These are phyloP conservation scores for Platismatia glauca DNA, from an alignment of 495 filamentous ascomycete species.

Conservation along the genomic window DNA sequence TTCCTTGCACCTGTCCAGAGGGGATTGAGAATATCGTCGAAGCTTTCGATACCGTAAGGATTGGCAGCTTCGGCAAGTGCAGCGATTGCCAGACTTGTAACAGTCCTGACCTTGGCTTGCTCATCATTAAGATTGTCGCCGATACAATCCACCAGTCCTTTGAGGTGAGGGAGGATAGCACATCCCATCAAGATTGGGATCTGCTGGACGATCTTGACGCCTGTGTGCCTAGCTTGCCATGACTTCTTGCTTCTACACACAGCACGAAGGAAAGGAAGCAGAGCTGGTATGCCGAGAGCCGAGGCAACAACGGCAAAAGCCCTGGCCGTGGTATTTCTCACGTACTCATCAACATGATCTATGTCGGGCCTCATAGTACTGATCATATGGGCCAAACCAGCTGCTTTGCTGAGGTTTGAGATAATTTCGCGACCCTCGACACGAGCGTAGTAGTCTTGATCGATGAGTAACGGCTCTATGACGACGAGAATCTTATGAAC, in stretches of 20 bases:
- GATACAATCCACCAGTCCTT: slow-evolving; percentile 94
- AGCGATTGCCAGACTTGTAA: slow-evolving; percentile 89
- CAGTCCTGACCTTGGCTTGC: slow-evolving; percentile 93
- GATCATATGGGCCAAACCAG: slow-evolving; percentile 97
- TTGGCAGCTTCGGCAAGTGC: slow-evolving; percentile 94
- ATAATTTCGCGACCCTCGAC: slow-evolving; percentile 99
- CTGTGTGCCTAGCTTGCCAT: slow-evolving; percentile 98
- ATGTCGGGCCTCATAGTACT: slow-evolving; percentile 99
- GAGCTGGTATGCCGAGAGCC: slow-evolving; percentile 88
- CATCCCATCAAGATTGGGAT: slow-evolving; percentile 99
- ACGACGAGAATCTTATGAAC: slow-evolving; percentile 98
- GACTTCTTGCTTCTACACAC: slow-evolving; percentile 97
- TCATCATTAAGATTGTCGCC: slow-evolving; percentile 93
- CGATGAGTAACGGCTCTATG: slow-evolving; percentile 96
- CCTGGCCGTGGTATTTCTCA: slow-evolving; percentile 96
- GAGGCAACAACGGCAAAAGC: slow-evolving; percentile 97
- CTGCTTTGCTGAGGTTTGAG: slow-evolving; percentile 92
- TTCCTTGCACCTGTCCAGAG: slow-evolving; percentile 89
- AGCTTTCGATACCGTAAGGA: slow-evolving; percentile 98
- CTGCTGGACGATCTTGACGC: slow-evolving; percentile 98
- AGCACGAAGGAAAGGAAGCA: slow-evolving; percentile 89
- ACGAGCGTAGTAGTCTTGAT: slow-evolving; percentile 98
- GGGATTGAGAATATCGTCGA: slow-evolving; percentile 94
- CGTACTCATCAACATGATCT: slow-evolving; percentile 96
- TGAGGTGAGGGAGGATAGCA: slow-evolving; percentile 90